Conservation (phyloP, 23 red algal species). For the Agarophyton chilense region DNA sequence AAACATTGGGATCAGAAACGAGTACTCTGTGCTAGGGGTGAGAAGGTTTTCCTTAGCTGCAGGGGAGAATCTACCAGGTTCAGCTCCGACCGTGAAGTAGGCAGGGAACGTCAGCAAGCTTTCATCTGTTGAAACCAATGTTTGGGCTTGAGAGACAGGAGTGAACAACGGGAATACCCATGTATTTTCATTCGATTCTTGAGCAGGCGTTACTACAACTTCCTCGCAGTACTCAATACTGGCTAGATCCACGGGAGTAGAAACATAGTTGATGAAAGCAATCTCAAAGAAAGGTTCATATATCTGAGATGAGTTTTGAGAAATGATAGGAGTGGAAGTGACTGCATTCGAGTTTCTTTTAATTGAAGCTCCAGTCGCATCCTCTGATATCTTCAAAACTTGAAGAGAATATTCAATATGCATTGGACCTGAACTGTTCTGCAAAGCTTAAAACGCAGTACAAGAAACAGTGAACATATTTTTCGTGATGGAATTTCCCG, state of each 20-base stretch:
- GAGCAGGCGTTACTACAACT: conserved; percentile 43
- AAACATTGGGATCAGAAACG: conserved; percentile 30
- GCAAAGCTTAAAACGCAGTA: neutral
- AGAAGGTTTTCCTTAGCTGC: conserved; percentile 37
- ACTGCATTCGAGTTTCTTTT: conserved; percentile 16
- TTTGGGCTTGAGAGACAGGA: conserved; percentile 19
- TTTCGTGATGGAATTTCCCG: neutral
- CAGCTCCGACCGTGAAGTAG: conserved; percentile 19
- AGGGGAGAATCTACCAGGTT: conserved; percentile 17
- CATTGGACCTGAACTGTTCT: conserved; percentile 24
- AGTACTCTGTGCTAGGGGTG: conserved; percentile 42
- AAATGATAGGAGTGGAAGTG: conserved; percentile 14
- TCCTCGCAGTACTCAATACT: conserved; percentile 71
- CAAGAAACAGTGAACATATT: conserved; percentile 41
- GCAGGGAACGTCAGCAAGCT: conserved; percentile 32
- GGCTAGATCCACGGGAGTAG: conserved; percentile 14
- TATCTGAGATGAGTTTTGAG: neutral
- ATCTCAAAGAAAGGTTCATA: conserved; percentile 36
- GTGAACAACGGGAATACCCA: conserved; percentile 46
- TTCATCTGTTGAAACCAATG: conserved; percentile 14
- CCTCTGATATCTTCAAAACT: conserved; percentile 48
- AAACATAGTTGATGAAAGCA: conserved; percentile 43
- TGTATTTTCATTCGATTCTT: conserved; percentile 44
- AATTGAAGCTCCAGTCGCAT: conserved; percentile 32
- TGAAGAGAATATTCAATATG: conserved; percentile 47